phyloP scores from a whole-genome alignment of 306 rosid species.

The Ammopiptanthus mongolicus region DNA sequence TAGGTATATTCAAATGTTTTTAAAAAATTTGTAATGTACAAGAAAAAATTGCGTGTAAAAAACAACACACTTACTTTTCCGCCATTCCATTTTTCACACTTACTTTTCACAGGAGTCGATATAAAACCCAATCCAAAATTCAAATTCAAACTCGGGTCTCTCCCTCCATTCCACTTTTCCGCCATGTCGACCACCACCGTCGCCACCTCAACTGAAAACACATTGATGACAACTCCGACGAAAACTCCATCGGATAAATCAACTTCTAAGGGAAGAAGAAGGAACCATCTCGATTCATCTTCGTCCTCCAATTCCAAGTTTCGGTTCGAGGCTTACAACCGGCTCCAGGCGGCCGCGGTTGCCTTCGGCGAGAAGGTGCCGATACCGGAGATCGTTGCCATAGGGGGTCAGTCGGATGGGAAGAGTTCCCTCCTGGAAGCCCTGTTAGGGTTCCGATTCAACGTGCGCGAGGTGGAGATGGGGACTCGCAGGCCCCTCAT shows the following conservation, averaged over 20 bases:
- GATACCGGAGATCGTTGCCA: slow-evolving; percentile 86
- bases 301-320: slow-evolving; percentile 35
- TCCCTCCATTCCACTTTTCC: not conserved
- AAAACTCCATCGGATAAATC: slow-evolving; percentile 57
- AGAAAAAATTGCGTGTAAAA: too few species aligned
- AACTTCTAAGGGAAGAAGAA: slow-evolving; percentile 28
- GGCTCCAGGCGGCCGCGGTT: slow-evolving; percentile 87
- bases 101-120: too few species aligned
- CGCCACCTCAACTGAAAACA: slow-evolving; percentile 3
- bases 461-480: slow-evolving; percentile 95
- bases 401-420: slow-evolving; percentile 91
- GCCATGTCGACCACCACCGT: not conserved
- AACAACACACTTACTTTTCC: too few species aligned
- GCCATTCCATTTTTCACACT: too few species aligned
- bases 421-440: slow-evolving; percentile 93
- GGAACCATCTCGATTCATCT: slow-evolving; percentile 35
- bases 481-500: slow-evolving; percentile 93
- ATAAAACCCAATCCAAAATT: not conserved
- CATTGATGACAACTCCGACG: slow-evolving; percentile 39
- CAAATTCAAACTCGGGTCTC: slow-evolving; percentile 27
- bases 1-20: too few species aligned
- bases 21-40: too few species aligned
- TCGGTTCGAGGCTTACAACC: slow-evolving; percentile 89
- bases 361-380: slow-evolving; percentile 92
- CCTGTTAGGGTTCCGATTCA: slow-evolving; percentile 84